Base-by-base conservation (phyloP, 2,329 filamentous ascomycete genomes). In the Colletotrichum agaves region DNA sequence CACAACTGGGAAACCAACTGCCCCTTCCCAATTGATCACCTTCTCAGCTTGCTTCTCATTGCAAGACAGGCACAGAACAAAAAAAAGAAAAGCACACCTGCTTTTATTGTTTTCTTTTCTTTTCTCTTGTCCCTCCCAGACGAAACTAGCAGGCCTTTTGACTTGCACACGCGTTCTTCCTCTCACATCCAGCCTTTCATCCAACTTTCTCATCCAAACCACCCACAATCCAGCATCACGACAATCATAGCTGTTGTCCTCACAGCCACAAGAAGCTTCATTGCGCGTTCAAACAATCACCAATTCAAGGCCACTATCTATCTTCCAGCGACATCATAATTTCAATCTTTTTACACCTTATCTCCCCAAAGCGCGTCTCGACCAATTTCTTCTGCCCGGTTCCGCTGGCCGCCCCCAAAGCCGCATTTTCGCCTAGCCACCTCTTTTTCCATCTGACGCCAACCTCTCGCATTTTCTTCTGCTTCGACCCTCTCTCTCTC, bases 361-460 rank as follows among this genome's bases (percentile, higher is more conserved):
- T 39, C 64, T 39, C 44, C 33, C 49, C 19, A 44, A 12, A 50
- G 47, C 37, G 37, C 60, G 44, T 43, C 21, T 63, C 62, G 17
- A 53, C 39, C 64, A 63, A 64, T 60, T 37, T 31, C 47, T 59
- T 64, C 64, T 39, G 47, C 56, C 31, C 46, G 33, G 35, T 67
- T 49, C 61, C 46, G 47, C 61, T 58, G 46, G 63, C 47, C 58
- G 17, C 61, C 47, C 31, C 64, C 53, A 64, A 60, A 64, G 61
- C 19, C 58, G 58, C 58, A 46, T 56, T 44, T 64, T 67, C 64
- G 64, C 64, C 64, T 67, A 67, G 61, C 64, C 64, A 67, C 64
- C 64, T 67, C 44, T 67, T 67, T 64, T 61, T 55, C 37, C 17
- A 43, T 44, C 58, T 55, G 11, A 58, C 53, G 43, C 64, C 64